Evolutionary conservation across 495 filamentous ascomycete species (phyloP), one percentile per base, ranked within the genome.

Genomic region (Sabuloglossum arenarium): DNA sequence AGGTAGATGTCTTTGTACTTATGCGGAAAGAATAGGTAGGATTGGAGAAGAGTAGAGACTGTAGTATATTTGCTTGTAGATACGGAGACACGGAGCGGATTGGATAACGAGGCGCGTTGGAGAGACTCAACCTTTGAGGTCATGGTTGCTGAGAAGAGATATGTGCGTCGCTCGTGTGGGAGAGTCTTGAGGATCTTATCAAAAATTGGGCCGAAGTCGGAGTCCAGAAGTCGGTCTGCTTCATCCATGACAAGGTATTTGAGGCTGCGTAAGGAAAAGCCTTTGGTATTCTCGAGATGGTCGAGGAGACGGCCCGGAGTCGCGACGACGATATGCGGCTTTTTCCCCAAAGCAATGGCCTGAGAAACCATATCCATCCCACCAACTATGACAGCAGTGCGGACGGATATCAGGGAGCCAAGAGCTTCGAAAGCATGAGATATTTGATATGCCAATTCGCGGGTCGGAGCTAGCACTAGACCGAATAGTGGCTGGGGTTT

Each of bases 331-430:
- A 94, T 79, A 58, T 97, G 90, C 2, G 90, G 90, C 57, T 87
- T 89, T 74, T 94, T 95, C 8, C 82, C 85, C 1, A 98, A 75
- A 0, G 87, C 80, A 58, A 98, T 90, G 0, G 82, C 67, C 65
- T 98, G 91, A 0, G 86, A 73, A 0, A 94, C 81, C 85, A 94
- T 94, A 59, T 96, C 90, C 79, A 98, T 83, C 9, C 91, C 91
- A 55, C 91, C 91, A 16, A 96, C 81, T 31, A 98, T 75, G 8
- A 88, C 78, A 11, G 84, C 78, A 60, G 76, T 83, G 62, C 84
- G 73, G 6, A 94, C 86, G 14, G 76, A 78, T 59, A 98, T 95
- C 21, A 85, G 71, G 12, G 83, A 79, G 1, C 89, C 91, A 6
- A 96, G 75, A 0, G 81, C 81, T 61, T 94, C 88, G 58, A 94